Evolutionary conservation across 225 moss, liverwort and hornwort genomes (phyloP), one percentile per base, ranked within the genome.

Genomic region (Takakia lepidozioides): DNA sequence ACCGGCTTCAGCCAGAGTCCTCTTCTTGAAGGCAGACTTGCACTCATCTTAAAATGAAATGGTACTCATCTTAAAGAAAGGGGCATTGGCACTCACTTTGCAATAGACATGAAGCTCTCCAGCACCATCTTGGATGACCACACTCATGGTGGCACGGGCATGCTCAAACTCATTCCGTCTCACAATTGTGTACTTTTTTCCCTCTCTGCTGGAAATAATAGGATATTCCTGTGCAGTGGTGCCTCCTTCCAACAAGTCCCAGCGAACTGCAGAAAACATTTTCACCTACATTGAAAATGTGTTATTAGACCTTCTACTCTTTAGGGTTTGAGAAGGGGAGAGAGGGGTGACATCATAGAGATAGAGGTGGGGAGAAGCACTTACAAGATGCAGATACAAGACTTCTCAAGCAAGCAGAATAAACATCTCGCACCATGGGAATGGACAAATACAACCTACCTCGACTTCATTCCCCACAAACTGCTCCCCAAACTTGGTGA

Each of bases 381-480:
- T n/a, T n/a, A n/a, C n/a, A n/a, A n/a, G n/a, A n/a, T n/a, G n/a
- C n/a, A n/a, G n/a, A n/a, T n/a, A n/a, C n/a, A n/a, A n/a, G n/a
- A n/a, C n/a, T n/a, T n/a, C n/a, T n/a, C n/a, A n/a, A n/a, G n/a
- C n/a, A n/a, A n/a, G n/a, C n/a, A n/a, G n/a, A n/a, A n/a, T n/a
- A n/a, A n/a, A n/a, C n/a, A n/a, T n/a, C n/a, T n/a, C n/a, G n/a
- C n/a, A n/a, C n/a, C n/a, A n/a, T n/a, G n/a, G n/a, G n/a, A n/a
- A n/a, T n/a, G n/a, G n/a, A n/a, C n/a, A n/a, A n/a, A n/a, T n/a
- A n/a, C n/a, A n/a, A n/a, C 1, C 15, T 71, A 72, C 83, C 83
- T 83, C 83, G 18, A 79, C 83, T 75, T 83, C 78, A 51, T 80
- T 84, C 3, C 83, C 83, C 35, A 84, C 72, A 56, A 80, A 70